These are phyloP conservation scores for Russula sp. DNA, from an alignment of 768 basidiomycete genomes.

Conservation along the genomic window DNA sequence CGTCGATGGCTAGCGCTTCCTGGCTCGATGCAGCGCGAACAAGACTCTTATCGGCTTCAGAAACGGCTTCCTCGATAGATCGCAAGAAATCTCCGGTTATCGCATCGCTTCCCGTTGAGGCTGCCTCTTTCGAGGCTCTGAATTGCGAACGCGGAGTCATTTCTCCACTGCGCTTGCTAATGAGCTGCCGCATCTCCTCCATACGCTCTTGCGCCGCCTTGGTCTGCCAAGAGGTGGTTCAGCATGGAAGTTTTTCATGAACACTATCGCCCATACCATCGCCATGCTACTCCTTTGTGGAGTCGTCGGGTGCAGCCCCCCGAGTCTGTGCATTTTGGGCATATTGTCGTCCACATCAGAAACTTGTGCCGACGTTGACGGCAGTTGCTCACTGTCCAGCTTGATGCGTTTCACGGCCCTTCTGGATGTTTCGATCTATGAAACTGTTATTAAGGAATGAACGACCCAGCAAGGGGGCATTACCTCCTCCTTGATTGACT, in stretches of 20 bases:
- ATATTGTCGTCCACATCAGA: slow-evolving; percentile 13
- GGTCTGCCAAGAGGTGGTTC: slow-evolving; percentile 39
- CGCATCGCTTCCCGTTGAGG: slow-evolving; percentile 26
- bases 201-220: slow-evolving; percentile 71
- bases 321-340: slow-evolving; percentile 55
- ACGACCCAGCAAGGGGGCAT: slow-evolving; percentile 24
- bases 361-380: slow-evolving; percentile 15
- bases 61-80: slow-evolving; percentile 47
- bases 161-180: slow-evolving; percentile 53
- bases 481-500: slow-evolving; percentile 64
- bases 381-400: slow-evolving; percentile 51
- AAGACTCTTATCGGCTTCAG: slow-evolving; percentile 55
- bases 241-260: background rate
- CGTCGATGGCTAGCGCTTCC: slow-evolving; percentile 46
- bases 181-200: slow-evolving; percentile 78
- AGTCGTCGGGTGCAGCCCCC: slow-evolving; percentile 33
- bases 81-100: slow-evolving; percentile 35
- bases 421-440: slow-evolving; percentile 64
- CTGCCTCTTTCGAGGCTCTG: slow-evolving; percentile 29
- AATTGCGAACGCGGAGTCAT: slow-evolving; percentile 24
- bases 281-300: slow-evolving; percentile 35
- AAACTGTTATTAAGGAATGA: slow-evolving; percentile 5
- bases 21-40: slow-evolving; percentile 47
- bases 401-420: slow-evolving; percentile 71
- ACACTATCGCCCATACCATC: slow-evolving; percentile 36